phyloP scores from a whole-genome alignment of 768 basidiomycete species.

The Lactarius tabidus region DNA sequence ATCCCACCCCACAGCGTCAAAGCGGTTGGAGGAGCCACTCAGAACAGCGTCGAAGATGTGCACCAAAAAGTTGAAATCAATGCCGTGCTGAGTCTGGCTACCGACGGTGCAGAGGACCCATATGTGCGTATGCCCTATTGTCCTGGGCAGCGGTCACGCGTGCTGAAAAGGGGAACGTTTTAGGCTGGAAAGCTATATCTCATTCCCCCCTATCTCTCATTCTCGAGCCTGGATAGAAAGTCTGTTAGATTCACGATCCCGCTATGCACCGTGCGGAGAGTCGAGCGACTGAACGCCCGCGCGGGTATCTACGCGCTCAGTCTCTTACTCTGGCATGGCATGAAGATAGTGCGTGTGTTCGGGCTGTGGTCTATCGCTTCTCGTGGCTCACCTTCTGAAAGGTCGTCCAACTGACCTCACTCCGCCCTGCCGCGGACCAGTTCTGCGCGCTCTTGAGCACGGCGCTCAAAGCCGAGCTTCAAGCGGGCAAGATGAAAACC shows the following conservation, averaged over 20 bases:
- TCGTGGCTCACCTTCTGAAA: constrained; percentile 30
- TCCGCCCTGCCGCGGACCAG: constrained; percentile 87
- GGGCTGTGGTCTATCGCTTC: neutral
- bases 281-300: constrained; percentile 89
- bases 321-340: constrained; percentile 88
- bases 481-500: constrained; percentile 88
- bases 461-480: constrained; percentile 83
- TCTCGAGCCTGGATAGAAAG: constrained; percentile 86
- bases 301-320: constrained; percentile 97
- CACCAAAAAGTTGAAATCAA: constrained; percentile 81
- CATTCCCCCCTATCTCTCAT: constrained; percentile 85
- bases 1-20: constrained; percentile 47
- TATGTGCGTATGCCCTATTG: constrained; percentile 55
- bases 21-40: constrained; percentile 22
- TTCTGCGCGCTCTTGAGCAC: constrained; percentile 90
- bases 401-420: constrained; percentile 90
- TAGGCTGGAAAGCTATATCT: constrained; percentile 90
- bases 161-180: constrained; percentile 1
- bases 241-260: constrained; percentile 90
- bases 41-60: constrained; percentile 35
- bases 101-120: constrained; percentile 81
- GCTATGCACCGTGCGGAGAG: constrained; percentile 85
- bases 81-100: constrained; percentile 77
- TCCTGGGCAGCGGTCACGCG: constrained; percentile 1
- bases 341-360: constrained; percentile 71